phyloP scores from a whole-genome alignment of 495 filamentous ascomycete species.

The Penicillium taxi region DNA sequence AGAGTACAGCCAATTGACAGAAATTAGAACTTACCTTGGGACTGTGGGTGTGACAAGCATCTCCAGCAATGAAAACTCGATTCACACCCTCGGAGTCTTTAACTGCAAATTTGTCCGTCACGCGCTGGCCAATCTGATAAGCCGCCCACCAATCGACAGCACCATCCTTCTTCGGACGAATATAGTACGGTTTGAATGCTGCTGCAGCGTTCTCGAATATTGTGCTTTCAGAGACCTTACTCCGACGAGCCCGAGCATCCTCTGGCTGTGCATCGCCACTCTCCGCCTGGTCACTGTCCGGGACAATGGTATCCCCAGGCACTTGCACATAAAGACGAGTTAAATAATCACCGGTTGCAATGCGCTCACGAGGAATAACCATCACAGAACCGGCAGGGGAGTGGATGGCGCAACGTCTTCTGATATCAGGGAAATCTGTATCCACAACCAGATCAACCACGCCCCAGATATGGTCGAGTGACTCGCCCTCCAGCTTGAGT shows the following conservation, averaged over 20 bases:
- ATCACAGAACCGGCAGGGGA: slow-evolving; percentile 59
- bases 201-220: slow-evolving; percentile 36
- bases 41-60: slow-evolving; percentile 56
- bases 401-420: slow-evolving; percentile 59
- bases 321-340: slow-evolving; percentile 60
- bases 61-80: slow-evolving; percentile 60
- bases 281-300: slow-evolving; percentile 11
- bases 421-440: slow-evolving; percentile 65
- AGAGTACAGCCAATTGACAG: too few species aligned
- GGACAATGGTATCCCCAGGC: slow-evolving; percentile 24
- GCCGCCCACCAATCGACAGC: slow-evolving; percentile 58
- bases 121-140: slow-evolving; percentile 64
- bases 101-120: slow-evolving; percentile 56
- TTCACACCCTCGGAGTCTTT: slow-evolving; percentile 40
- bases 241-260: slow-evolving; percentile 27
- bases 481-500: slow-evolving; percentile 52
- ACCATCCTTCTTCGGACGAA: slow-evolving; percentile 30
- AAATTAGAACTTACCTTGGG: slow-evolving; percentile 51
- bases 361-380: slow-evolving; percentile 60
- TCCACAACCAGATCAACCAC: slow-evolving; percentile 59
- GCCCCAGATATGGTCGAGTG: slow-evolving; percentile 58
- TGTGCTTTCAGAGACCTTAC: slow-evolving; percentile 32
- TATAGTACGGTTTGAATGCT: slow-evolving; percentile 42
- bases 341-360: slow-evolving; percentile 47
- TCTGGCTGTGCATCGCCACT: slow-evolving; percentile 12